Evolutionary conservation across 306 rosid species (phyloP).

Genomic region (Pterocarpus macrocarpus): DNA sequence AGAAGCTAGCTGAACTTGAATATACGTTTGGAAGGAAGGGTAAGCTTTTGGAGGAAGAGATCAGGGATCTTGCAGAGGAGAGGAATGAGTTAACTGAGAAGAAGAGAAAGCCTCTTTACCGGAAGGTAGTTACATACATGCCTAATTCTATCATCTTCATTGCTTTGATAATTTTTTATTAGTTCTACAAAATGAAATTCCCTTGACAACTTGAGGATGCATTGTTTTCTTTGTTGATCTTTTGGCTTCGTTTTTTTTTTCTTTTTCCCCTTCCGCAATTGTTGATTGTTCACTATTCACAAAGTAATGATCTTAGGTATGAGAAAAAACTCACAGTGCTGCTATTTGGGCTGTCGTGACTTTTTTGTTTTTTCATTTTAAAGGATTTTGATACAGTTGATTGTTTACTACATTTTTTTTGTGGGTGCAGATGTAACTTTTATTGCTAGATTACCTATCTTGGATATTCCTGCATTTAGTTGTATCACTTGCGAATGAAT

Average conservation of each 20-base stretch:
- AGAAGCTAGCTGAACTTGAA: constrained; percentile 85
- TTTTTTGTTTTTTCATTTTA: background rate
- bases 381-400: background rate
- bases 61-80: constrained; percentile 95
- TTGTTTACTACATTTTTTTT: background rate
- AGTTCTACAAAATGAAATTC: background rate
- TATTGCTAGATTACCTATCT: background rate
- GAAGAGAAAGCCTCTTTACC: constrained; percentile 83
- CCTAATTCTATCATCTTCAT: constrained; percentile 14
- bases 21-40: constrained; percentile 96
- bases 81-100: constrained; percentile 88
- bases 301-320: background rate
- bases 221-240: background rate
- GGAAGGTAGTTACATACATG: constrained; percentile 62
- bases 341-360: background rate
- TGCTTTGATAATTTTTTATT: background rate
- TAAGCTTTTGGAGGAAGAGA: constrained; percentile 88
- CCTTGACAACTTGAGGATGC: background rate
- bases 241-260: background rate
- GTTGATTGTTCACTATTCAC: background rate
- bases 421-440: background rate
- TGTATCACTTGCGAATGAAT: background rate
- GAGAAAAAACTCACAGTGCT: background rate
- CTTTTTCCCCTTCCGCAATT: background rate
- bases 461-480: background rate